phyloP scores from a whole-genome alignment of 495 filamentous ascomycete genomes.

The Penicillium manginii region DNA sequence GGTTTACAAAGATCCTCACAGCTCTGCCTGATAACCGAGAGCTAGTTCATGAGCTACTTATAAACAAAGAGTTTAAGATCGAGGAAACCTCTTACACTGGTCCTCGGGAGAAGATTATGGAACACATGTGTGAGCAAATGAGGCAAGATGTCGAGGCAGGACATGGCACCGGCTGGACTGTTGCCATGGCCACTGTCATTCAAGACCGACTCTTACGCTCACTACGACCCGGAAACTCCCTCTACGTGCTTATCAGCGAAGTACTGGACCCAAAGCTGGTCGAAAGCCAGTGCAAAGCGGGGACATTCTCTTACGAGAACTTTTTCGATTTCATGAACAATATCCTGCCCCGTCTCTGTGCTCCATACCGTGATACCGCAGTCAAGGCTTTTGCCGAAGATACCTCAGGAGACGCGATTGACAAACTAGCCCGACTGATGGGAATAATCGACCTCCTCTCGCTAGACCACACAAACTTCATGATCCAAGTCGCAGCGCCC shows the following conservation, averaged over 20 bases:
- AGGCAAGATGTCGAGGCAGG: constrained; percentile 71
- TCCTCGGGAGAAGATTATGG: constrained; percentile 54
- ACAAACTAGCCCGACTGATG: constrained; percentile 80
- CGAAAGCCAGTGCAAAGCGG: constrained; percentile 72
- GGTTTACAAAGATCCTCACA: constrained; percentile 58
- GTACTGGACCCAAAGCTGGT: constrained; percentile 81
- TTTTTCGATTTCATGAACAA: constrained; percentile 91
- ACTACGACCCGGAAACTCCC: constrained; percentile 75
- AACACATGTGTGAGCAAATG: constrained; percentile 78
- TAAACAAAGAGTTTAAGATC: constrained; percentile 81
- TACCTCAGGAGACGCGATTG: constrained; percentile 77
- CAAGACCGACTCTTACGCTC: constrained; percentile 81
- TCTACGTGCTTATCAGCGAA: constrained; percentile 83
- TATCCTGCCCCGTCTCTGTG: constrained; percentile 91
- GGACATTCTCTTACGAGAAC: constrained; percentile 88
- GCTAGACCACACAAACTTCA: constrained; percentile 95
- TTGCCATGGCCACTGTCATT: constrained; percentile 84
- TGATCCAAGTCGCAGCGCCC: constrained; percentile 79
- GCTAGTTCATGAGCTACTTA: constrained; percentile 87
- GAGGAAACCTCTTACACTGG: constrained; percentile 55
- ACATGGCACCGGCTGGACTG: constrained; percentile 73
- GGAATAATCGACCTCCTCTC: constrained; percentile 87
- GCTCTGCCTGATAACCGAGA: constrained; percentile 82
- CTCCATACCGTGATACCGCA: constrained; percentile 83
- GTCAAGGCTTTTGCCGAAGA: constrained; percentile 79